Conservation (phyloP, 2,329 filamentous ascomycete genomes). For the Pseudopithomyces maydicus region DNA sequence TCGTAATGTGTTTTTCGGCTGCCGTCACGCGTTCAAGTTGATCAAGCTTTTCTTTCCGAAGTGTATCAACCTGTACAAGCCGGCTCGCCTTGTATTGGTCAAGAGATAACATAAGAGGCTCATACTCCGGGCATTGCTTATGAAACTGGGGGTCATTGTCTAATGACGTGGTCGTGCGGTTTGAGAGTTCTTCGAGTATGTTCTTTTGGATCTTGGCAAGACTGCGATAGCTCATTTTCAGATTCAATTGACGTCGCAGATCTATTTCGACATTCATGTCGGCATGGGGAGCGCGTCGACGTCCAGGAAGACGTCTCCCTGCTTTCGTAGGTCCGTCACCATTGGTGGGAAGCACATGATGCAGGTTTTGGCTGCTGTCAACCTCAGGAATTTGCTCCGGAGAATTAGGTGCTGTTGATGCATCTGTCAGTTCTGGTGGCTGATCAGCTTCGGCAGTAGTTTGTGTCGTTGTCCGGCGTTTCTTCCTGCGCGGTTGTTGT, state of each 20-base stretch:
- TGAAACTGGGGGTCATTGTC: conserved; percentile 60
- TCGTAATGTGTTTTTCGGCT: conserved; percentile 41
- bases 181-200: conserved; percentile 68
- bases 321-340: conserved; percentile 43
- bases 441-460: conserved; percentile 34
- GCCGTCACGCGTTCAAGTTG: conserved; percentile 42
- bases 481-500: conserved; percentile 42
- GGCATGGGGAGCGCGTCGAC: conserved; percentile 54
- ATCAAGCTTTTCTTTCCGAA: conserved; percentile 43
- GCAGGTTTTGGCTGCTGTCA: conserved; percentile 35
- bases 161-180: conserved; percentile 63
- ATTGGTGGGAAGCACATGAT: conserved; percentile 42
- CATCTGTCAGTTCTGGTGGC: conserved; percentile 44
- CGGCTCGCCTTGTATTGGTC: conserved; percentile 51
- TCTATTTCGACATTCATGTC: conserved; percentile 53
- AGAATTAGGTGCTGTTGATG: conserved; percentile 41
- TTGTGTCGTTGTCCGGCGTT: conserved; percentile 36
- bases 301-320: conserved; percentile 47
- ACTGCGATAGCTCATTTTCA: conserved; percentile 68
- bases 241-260: conserved; percentile 64
- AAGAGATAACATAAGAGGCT: conserved; percentile 58
- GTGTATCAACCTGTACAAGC: conserved; percentile 44
- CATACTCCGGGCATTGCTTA: conserved; percentile 60
- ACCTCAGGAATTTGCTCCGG: conserved; percentile 43
- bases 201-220: conserved; percentile 68